Evolutionary conservation across 2,329 filamentous ascomycete species (phyloP).

Genomic region (Sphaerulina musiva): DNA sequence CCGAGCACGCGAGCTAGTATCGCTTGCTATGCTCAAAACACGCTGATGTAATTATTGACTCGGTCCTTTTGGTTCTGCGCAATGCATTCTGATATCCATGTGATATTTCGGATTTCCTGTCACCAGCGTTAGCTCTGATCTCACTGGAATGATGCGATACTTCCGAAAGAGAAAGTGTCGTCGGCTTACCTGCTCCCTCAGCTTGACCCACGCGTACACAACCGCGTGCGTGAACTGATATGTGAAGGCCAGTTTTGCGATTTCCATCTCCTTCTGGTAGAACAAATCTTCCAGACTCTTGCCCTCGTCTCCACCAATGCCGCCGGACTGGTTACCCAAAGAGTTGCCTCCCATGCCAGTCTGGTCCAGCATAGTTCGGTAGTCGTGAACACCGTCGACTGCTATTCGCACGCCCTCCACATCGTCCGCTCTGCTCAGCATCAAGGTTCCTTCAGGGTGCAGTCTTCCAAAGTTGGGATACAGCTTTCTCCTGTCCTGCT

Average conservation of each 20-base stretch:
- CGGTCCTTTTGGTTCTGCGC: conserved; percentile 99
- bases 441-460: conserved; percentile 88
- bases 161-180: background rate
- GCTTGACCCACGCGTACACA: conserved; percentile 95
- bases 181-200: conserved; percentile 80
- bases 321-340: conserved; percentile 78
- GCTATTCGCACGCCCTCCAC: conserved; percentile 88
- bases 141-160: background rate
- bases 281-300: conserved; percentile 95
- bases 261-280: conserved; percentile 99
- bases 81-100: conserved; percentile 99
- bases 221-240: conserved; percentile 91
- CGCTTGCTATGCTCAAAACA: conserved; percentile 55
- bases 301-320: conserved; percentile 66
- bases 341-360: conserved; percentile 69
- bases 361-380: conserved; percentile 93
- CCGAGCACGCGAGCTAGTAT: background rate
- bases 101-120: conserved; percentile 98
- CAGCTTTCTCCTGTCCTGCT: conserved; percentile 89
- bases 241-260: conserved; percentile 91
- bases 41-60: conserved; percentile 97
- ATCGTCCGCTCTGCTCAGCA: conserved; percentile 92
- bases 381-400: conserved; percentile 87
- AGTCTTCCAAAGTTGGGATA: conserved; percentile 88
- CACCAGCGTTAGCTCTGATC: conserved; percentile 24